Evolutionary conservation across 495 filamentous ascomycete species (phyloP).

Genomic region (Neurospora cerealis): DNA sequence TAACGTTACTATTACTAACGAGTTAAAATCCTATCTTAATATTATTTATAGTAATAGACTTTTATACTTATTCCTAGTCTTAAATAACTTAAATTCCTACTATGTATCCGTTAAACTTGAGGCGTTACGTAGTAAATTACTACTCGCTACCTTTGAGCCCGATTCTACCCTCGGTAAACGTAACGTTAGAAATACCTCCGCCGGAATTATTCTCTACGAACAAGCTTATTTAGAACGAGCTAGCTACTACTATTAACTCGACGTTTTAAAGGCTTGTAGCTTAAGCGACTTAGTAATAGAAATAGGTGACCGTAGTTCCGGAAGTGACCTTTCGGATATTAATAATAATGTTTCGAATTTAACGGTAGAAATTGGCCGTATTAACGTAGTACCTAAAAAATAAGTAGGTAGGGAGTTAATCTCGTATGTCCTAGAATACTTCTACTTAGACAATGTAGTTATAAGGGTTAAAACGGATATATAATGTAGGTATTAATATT

Average conservation of each 20-base stretch:
- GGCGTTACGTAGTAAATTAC: constrained; percentile 15
- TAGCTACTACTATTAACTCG: constrained; percentile 33
- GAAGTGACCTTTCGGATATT: constrained; percentile 50
- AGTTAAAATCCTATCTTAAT: constrained; percentile 66
- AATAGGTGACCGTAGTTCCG: constrained; percentile 50
- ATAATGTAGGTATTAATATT: no score
- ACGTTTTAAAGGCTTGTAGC: constrained; percentile 81
- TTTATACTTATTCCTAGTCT: constrained; percentile 79
- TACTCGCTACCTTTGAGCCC: constrained; percentile 66
- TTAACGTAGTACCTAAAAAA: constrained; percentile 52
- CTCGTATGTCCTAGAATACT: no score
- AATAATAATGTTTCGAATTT: constrained; percentile 82
- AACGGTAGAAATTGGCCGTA: constrained; percentile 93
- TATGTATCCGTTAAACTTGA: constrained; percentile 69
- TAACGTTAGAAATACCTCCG: constrained; percentile 69
- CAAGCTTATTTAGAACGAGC: constrained; percentile 47
- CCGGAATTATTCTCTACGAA: constrained; percentile 88
- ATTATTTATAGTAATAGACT: constrained; percentile 61
- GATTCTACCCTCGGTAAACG: constrained; percentile 67
- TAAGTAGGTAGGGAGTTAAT: no score
- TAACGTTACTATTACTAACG: constrained; percentile 35
- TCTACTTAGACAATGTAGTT: no score
- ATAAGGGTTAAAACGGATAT: no score
- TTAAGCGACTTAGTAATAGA: constrained; percentile 92
- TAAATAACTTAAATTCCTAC: constrained; percentile 76